phyloP scores from a whole-genome alignment of 192 early-diverging fungal species.

The Coemansia aciculifera region DNA sequence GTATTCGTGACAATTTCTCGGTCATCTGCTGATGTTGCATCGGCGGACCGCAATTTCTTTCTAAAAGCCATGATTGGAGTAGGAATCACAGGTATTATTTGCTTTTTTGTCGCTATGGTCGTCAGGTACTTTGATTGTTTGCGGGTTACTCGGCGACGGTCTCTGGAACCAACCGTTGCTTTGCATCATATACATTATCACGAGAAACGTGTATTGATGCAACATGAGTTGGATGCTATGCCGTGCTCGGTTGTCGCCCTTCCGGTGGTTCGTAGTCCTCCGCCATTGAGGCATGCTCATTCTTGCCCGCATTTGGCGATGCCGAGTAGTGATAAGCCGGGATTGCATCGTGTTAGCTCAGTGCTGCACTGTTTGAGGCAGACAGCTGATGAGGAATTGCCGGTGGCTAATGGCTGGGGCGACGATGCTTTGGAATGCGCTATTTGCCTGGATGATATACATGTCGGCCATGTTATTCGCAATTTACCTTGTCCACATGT shows the following conservation, averaged over 20 bases:
- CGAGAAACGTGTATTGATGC: constrained; percentile 31
- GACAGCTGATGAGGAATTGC: not conserved
- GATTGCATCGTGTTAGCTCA: not conserved
- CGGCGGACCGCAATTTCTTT: constrained; percentile 49
- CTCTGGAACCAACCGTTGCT: not conserved
- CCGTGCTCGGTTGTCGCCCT: constrained; percentile 27
- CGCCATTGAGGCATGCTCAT: not conserved
- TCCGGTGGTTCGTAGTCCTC: not conserved
- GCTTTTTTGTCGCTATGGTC: constrained; percentile 45
- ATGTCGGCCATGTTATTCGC: constrained; percentile 37
- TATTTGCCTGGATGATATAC: constrained; percentile 50
- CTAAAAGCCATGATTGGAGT: constrained; percentile 53
- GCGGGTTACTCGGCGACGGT: not conserved
- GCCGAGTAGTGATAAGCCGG: not conserved
- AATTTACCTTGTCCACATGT: constrained; percentile 47
- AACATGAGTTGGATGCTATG: constrained; percentile 41
- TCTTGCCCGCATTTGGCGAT: constrained; percentile 12
- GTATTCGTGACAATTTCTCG: constrained; percentile 36
- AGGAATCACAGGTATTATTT: constrained; percentile 47
- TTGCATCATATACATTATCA: constrained; percentile 12
- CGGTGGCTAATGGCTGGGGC: constrained; percentile 7
- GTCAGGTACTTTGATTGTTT: constrained; percentile 50
- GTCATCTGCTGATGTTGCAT: constrained; percentile 35
- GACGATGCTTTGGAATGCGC: constrained; percentile 31
- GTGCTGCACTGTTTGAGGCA: not conserved